A percentile compares a stretch with the other conserved stretches of the same genome.
These are phyloP conservation scores for Gremmenia infestans DNA, from an alignment of 2,329 filamentous ascomycete species.

Conservation along the genomic window DNA sequence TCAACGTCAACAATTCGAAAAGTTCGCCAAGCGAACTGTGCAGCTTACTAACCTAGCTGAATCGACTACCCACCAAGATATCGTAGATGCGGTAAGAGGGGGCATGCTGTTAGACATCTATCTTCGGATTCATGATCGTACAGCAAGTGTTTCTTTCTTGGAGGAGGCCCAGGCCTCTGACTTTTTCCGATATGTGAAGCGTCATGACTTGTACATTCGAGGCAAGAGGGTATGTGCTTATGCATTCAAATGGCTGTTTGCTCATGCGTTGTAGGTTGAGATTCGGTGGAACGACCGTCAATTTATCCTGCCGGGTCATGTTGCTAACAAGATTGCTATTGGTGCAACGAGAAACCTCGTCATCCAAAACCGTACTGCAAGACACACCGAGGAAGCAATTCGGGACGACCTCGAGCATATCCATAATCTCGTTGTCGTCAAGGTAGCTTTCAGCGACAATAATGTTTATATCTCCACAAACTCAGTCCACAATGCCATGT, in stretches of 20 bases:
- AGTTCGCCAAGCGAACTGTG: conserved; percentile 49
- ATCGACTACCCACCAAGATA: conserved; percentile 58
- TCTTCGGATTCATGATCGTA: conserved; percentile 52
- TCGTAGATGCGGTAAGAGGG: conserved; percentile 61
- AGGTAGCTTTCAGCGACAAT: conserved; percentile 51
- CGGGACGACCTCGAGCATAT: conserved; percentile 77
- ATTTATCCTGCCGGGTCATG: conserved; percentile 57
- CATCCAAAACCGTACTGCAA: conserved; percentile 53
- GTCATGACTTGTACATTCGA: conserved; percentile 63
- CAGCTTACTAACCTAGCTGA: conserved; percentile 58
- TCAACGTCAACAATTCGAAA: conserved; percentile 23
- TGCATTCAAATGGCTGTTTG: neutral
- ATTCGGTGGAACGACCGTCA: conserved; percentile 68
- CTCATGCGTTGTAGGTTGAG: conserved; percentile 48
- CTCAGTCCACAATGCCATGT: conserved; percentile 69
- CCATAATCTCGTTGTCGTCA: conserved; percentile 69
- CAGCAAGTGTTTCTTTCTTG: conserved; percentile 66
- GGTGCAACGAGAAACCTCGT: conserved; percentile 73
- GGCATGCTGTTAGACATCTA: conserved; percentile 67
- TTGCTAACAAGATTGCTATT: conserved; percentile 56
- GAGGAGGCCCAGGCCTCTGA: conserved; percentile 55
- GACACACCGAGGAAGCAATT: conserved; percentile 58
- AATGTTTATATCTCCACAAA: conserved; percentile 70
- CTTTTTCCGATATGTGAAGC: conserved; percentile 61
- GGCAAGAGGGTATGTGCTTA: conserved; percentile 54